Conservation (phyloP, 768 basidiomycete species). For the Phaeolepiota aurea region DNA sequence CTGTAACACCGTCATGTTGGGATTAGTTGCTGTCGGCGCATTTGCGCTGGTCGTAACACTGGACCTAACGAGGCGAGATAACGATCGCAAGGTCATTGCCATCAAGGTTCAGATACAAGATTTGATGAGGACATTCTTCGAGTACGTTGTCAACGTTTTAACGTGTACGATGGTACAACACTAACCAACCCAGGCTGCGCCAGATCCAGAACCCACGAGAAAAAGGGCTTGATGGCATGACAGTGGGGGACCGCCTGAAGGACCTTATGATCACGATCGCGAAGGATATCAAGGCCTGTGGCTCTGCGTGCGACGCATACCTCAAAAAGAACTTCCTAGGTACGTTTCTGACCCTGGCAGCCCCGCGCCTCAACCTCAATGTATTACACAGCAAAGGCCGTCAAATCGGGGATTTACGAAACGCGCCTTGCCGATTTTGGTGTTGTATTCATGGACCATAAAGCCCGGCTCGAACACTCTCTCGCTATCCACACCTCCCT, state of each 20-base stretch:
- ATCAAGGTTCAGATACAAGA: constrained; percentile 34
- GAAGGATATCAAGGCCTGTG: constrained; percentile 27
- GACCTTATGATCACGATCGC: constrained; percentile 18
- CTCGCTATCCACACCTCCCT: constrained; percentile 28
- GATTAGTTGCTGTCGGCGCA: constrained; percentile 28
- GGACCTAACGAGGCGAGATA: constrained; percentile 31
- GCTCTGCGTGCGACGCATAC: constrained; percentile 30
- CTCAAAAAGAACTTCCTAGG: constrained; percentile 27
- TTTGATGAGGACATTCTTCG: constrained; percentile 33
- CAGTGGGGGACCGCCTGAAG: constrained; percentile 17
- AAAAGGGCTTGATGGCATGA: constrained; percentile 16
- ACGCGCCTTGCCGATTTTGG: constrained; percentile 22
- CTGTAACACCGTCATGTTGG: too few species aligned
- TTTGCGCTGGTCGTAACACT: constrained; percentile 33
- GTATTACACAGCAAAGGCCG: constrained; percentile 19
- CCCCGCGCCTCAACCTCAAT: background rate
- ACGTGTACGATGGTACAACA: background rate
- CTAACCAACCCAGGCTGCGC: constrained; percentile 11
- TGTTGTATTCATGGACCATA: constrained; percentile 23
- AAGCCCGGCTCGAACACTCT: constrained; percentile 23
- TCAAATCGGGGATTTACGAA: constrained; percentile 30
- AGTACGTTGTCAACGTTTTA: constrained; percentile 17
- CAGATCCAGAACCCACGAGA: constrained; percentile 7
- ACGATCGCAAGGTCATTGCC: constrained; percentile 30
- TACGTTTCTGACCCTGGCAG: constrained; percentile 8